Evolutionary conservation across 2,329 filamentous ascomycete genomes (phyloP).

Genomic region (Akanthomyces lecanii): DNA sequence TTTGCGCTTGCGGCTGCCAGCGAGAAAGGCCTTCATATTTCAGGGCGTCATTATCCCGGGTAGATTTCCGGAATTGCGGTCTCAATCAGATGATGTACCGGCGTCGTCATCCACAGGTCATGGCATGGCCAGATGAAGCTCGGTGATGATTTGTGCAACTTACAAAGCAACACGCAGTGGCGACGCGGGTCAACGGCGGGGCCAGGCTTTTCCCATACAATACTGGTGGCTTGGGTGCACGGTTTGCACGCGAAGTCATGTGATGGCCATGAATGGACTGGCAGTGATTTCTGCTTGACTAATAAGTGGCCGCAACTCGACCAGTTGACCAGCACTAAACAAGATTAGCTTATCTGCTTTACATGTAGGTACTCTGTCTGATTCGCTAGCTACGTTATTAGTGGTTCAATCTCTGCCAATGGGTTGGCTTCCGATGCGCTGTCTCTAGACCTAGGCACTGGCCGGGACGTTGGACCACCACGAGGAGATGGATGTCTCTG

Average conservation of each 20-base stretch:
- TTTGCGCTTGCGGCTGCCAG: constrained; percentile 50
- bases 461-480: no score
- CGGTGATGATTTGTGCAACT: not conserved
- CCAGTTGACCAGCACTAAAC: no score
- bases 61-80: not conserved
- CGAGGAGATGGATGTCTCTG: no score
- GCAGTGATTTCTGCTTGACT: not conserved
- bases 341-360: no score
- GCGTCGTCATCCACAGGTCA: no score
- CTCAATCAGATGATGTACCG: not conserved
- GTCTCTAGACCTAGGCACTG: no score
- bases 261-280: constrained; percentile 19
- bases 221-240: not conserved
- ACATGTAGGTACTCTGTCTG: no score
- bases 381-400: no score
- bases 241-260: constrained; percentile 27
- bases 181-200: constrained; percentile 1
- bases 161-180: constrained; percentile 4
- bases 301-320: no score
- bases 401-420: no score
- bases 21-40: constrained; percentile 56
- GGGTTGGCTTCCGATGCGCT: no score
- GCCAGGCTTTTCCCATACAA: not conserved
- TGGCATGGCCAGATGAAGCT: not conserved
- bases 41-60: constrained; percentile 14